These are phyloP conservation scores for Candida sp. DNA, from an alignment of 1,139 yeast genomes.

Conservation along the genomic window DNA sequence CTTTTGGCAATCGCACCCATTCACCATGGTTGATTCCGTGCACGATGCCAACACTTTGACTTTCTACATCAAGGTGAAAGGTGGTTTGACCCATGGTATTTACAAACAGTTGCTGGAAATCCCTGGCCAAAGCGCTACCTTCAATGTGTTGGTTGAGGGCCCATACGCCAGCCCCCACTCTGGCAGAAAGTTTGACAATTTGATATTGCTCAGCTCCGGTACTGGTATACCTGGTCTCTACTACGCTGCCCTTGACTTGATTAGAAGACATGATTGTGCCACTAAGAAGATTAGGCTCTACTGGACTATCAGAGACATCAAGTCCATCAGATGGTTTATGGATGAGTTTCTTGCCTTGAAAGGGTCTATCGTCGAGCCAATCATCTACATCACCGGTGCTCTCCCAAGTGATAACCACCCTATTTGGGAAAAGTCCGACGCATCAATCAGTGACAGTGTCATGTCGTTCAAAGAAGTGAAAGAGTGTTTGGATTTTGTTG, in stretches of 20 bases:
- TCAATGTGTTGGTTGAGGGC: constrained; percentile 31
- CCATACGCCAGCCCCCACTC: constrained; percentile 27
- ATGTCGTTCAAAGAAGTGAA: constrained; percentile 4
- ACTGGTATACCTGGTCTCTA: constrained; percentile 37
- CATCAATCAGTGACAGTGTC: background rate
- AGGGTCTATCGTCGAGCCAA: constrained; percentile 35
- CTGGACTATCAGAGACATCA: constrained; percentile 53
- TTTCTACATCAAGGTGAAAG: constrained; percentile 48
- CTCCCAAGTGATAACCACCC: background rate
- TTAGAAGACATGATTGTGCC: constrained; percentile 9
- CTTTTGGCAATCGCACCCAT: constrained; percentile 74
- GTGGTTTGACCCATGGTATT: constrained; percentile 45
- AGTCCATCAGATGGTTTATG: constrained; percentile 33
- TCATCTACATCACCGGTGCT: constrained; percentile 33
- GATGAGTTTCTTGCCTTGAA: constrained; percentile 28
- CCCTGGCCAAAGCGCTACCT: constrained; percentile 6
- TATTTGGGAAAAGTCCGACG: background rate
- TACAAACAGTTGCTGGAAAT: constrained; percentile 21
- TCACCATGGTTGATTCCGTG: constrained; percentile 50
- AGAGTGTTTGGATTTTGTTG: constrained; percentile 26
- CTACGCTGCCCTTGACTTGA: constrained; percentile 31
- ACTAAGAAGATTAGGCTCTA: constrained; percentile 36
- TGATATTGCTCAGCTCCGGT: constrained; percentile 32
- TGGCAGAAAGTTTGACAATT: constrained; percentile 23
- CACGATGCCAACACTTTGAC: constrained; percentile 37